These are phyloP conservation scores for Monosporascus sp. DNA, from an alignment of 2,329 filamentous ascomycete species.

Conservation along the genomic window DNA sequence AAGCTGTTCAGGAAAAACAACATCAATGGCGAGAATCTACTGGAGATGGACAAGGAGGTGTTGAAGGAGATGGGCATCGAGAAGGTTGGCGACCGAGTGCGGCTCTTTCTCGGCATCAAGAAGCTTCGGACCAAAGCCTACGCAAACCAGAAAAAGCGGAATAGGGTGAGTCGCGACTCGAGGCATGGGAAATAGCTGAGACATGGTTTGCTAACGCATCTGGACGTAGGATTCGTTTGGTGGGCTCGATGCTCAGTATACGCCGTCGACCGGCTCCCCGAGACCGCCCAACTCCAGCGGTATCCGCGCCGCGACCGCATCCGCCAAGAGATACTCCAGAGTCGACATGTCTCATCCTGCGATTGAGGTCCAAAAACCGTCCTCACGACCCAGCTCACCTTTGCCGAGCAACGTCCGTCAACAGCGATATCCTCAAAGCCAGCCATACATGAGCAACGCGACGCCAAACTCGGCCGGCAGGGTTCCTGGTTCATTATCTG, in stretches of 20 bases:
- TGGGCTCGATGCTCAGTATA: conserved; percentile 62
- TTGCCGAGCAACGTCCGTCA: conserved; percentile 46
- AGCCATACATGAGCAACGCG: conserved; percentile 40
- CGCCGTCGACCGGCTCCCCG: conserved; percentile 60
- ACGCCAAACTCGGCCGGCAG: conserved; percentile 47
- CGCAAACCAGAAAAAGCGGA: conserved; percentile 74
- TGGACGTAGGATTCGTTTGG: conserved; percentile 71
- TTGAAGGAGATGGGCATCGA: conserved; percentile 98
- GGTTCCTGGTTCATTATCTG: conserved; percentile 57
- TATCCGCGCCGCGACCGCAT: conserved; percentile 40
- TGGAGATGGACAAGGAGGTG: conserved; percentile 95
- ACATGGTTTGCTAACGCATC: conserved; percentile 11
- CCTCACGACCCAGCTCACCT: conserved; percentile 69
- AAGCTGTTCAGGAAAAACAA: conserved; percentile 85
- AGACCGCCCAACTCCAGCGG: conserved; percentile 50
- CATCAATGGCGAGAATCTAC: conserved; percentile 93
- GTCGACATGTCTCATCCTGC: conserved; percentile 34
- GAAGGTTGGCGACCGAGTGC: conserved; percentile 93
- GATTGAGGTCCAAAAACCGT: conserved; percentile 44
- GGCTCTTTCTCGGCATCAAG: conserved; percentile 81
- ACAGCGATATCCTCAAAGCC: conserved; percentile 50
- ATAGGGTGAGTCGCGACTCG: conserved; percentile 58
- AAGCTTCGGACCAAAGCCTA: conserved; percentile 73
- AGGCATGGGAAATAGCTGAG: not conserved
- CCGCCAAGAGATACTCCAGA: conserved; percentile 61